phyloP scores from a whole-genome alignment of 1,284 basidiomycete species.

The Gomphus bonarii region DNA sequence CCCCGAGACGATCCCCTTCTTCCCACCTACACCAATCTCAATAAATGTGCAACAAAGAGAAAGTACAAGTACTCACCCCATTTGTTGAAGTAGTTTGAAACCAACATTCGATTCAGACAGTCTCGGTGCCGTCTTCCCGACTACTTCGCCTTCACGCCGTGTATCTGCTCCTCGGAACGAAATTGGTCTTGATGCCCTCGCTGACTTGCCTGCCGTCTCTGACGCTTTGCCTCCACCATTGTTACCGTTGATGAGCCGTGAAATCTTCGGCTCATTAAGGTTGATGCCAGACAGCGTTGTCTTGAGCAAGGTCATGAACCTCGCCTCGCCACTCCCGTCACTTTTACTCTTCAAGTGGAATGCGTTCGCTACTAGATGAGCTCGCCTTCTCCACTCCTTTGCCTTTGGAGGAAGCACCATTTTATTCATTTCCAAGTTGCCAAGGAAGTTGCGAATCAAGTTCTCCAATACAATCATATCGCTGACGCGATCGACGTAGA shows the following conservation, averaged over 20 bases:
- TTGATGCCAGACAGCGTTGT: slow-evolving; percentile 43
- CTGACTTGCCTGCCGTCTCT: slow-evolving; percentile 21
- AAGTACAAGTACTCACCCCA: slow-evolving; percentile 36
- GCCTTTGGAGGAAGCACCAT: slow-evolving; percentile 71
- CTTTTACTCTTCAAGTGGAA: slow-evolving; percentile 73
- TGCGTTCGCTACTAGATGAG: slow-evolving; percentile 69
- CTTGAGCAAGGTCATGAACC: slow-evolving; percentile 65
- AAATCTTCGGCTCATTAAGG: slow-evolving; percentile 51
- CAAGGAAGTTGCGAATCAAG: slow-evolving; percentile 50
- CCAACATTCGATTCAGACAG: slow-evolving; percentile 63
- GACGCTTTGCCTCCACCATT: slow-evolving; percentile 22
- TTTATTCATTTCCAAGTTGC: slow-evolving; percentile 36
- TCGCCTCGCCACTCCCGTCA: slow-evolving; percentile 49
- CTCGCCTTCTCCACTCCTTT: slow-evolving; percentile 55
- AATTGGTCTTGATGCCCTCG: no score
- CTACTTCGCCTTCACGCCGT: slow-evolving; percentile 64
- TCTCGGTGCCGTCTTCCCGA: slow-evolving; percentile 71
- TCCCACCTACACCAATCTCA: slow-evolving; percentile 32
- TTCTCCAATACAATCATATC: slow-evolving; percentile 43
- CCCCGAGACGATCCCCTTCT: slow-evolving; percentile 58
- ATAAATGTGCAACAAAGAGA: not conserved
- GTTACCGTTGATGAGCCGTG: slow-evolving; percentile 36
- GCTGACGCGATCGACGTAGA: not conserved
- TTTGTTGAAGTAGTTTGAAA: slow-evolving; percentile 63
- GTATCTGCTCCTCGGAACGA: slow-evolving; percentile 19